phyloP scores from a whole-genome alignment of 192 early-diverging fungal species.

The Lunasporangiospora selenospora region DNA sequence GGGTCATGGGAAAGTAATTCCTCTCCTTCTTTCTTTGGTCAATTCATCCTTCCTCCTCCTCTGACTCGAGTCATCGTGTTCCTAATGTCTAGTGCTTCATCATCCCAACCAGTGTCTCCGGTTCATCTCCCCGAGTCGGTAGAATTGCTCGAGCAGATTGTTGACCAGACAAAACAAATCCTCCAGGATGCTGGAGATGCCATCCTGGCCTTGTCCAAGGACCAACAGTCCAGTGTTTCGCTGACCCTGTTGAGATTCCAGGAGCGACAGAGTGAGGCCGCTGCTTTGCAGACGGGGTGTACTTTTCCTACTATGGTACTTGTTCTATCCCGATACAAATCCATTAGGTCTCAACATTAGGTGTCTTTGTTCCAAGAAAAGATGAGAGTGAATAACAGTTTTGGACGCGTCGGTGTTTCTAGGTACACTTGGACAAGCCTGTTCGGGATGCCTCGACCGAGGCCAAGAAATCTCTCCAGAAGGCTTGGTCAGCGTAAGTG shows the following conservation, averaged over 20 bases:
- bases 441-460: constrained; percentile 72
- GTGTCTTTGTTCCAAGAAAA: too few species aligned
- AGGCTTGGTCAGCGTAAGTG: constrained; percentile 68
- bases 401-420: not conserved
- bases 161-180: not conserved
- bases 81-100: too few species aligned
- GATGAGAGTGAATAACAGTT: not conserved
- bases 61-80: too few species aligned
- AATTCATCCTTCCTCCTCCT: not conserved
- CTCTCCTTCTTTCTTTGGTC: not conserved
- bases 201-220: constrained; percentile 10
- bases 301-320: constrained; percentile 42
- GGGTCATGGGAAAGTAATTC: not conserved
- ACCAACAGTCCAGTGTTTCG: constrained; percentile 12
- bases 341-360: not conserved
- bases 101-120: too few species aligned
- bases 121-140: constrained; percentile 22
- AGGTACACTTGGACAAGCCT: constrained; percentile 55
- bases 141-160: constrained; percentile 11
- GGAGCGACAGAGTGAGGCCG: constrained; percentile 31
- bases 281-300: constrained; percentile 28
- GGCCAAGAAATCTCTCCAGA: constrained; percentile 66
- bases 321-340: not conserved
- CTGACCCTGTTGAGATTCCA: constrained; percentile 27
- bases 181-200: constrained; percentile 12